Base-by-base conservation (phyloP, 441 rosid species). In the Gossypium gossypioides region DNA sequence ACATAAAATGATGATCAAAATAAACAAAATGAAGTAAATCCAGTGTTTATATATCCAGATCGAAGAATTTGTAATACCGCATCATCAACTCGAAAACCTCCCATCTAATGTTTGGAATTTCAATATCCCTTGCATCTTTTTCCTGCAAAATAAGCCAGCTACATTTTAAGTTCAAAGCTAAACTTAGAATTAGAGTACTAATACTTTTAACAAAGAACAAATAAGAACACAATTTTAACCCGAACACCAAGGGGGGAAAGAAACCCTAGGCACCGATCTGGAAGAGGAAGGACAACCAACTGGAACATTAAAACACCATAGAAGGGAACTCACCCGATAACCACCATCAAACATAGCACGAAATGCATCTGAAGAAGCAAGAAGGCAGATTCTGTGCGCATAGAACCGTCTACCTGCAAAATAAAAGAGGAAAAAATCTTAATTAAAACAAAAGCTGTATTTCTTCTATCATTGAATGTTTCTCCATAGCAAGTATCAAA, bases 281-380 rank as follows among this genome's bases (percentile, higher is more conserved):
- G 27, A 55, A 77, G 15, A 72, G 67, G 65, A 60, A 50, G 68
- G 69, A 27, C 16, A 32, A 7, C 6, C 46, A 42, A 4, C 54
- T 19, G 46, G 18, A 52, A 19, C 10, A 34, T 52, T 65, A 65
- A 50, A 75, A 64, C 62, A n/a, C 3, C 4, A 12, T 19, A 68
- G 52, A 75, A n/a, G 69, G 22, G 64, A 16, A 82, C 96, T 87
- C 79, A 92, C 99, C 88, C 97, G 85, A 78, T 92, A 94, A 80
- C 99, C 97, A 80, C 99, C 97, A 77, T 94, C 99, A 76, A 94
- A 94, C 99, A 94, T 92, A 73, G 99, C 99, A 75, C 97, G 96
- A 77, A 94, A 94, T 78, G 99, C 96, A 79, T 94, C 99, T 68
- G 99, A 94, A 72, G 99, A 94, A 84, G 97, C 99, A 77, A 94